These are phyloP conservation scores for Verticillium nubilum DNA, from an alignment of 2,329 filamentous ascomycete genomes.

Conservation along the genomic window DNA sequence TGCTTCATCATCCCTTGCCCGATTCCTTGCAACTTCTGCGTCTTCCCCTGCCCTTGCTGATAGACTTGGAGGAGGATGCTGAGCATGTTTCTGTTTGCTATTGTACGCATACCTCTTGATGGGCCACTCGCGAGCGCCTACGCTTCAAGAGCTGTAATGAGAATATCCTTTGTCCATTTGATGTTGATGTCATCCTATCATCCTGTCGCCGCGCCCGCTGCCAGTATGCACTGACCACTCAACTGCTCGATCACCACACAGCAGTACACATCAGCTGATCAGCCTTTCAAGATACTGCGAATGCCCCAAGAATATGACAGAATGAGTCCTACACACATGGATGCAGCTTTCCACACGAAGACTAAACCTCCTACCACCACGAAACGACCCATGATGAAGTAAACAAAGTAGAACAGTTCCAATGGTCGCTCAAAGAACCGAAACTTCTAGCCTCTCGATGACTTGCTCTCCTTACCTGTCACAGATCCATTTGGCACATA, in stretches of 20 bases:
- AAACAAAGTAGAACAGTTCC: conserved; percentile 16
- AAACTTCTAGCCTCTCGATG: conserved; percentile 3
- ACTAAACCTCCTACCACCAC: background rate
- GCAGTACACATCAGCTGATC: too few relatives aligned
- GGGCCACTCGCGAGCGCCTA: background rate
- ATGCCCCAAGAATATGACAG: too few relatives aligned
- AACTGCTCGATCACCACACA: too few relatives aligned
- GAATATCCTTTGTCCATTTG: background rate
- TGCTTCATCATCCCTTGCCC: conserved; percentile 32
- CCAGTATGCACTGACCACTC: too few relatives aligned
- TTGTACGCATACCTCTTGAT: background rate
- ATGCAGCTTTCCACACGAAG: too few relatives aligned
- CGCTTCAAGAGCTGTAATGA: background rate
- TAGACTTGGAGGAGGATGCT: background rate
- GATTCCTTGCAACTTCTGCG: conserved; percentile 28
- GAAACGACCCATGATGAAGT: conserved; percentile 14
- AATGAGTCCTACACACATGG: too few relatives aligned
- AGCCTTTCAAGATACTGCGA: too few relatives aligned
- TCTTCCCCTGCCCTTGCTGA: conserved; percentile 21
- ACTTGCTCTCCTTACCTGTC: conserved; percentile 16
- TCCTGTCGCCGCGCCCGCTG: too few relatives aligned
- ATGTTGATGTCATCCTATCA: too few relatives aligned
- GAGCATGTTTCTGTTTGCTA: background rate
- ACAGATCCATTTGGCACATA: conserved; percentile 19
- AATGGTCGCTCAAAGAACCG: conserved; percentile 16